A percentile compares a stretch with the other conserved stretches of the same genome.
Conservation (phyloP, 1,284 basidiomycete species). For the Moesziomyces sp. region DNA sequence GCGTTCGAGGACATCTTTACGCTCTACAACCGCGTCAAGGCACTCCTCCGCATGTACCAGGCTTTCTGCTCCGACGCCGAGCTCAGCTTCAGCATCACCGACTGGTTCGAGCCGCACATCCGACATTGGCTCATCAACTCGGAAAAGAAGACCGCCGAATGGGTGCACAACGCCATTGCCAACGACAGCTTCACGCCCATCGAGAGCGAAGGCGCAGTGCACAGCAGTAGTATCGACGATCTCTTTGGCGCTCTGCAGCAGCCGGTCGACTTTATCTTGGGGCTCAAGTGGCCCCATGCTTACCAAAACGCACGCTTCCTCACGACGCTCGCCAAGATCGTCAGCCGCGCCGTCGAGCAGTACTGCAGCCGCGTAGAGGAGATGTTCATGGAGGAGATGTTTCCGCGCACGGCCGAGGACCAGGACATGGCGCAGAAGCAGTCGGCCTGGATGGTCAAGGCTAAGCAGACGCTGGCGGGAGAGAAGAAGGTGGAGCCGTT, state of each 20-base stretch:
- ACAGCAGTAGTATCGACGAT: conserved; percentile 95
- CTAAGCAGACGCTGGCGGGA: conserved; percentile 79
- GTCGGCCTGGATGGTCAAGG: conserved; percentile 93
- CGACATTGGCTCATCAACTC: conserved; percentile 89
- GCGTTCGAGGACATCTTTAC: conserved; percentile 78
- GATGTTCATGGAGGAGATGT: conserved; percentile 93
- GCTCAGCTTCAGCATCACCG: conserved; percentile 45
- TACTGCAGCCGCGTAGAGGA: conserved; percentile 89
- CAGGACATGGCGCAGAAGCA: conserved; percentile 70
- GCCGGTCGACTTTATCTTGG: conserved; percentile 86
- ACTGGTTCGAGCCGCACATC: conserved; percentile 88
- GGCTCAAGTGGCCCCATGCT: conserved; percentile 89
- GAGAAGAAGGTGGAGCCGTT: conserved; percentile 93
- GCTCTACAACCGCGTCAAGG: conserved; percentile 81
- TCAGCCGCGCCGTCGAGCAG: conserved; percentile 89
- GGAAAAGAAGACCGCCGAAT: conserved; percentile 88
- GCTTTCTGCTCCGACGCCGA: conserved; percentile 79
- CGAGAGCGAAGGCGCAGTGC: conserved; percentile 76
- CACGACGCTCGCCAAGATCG: conserved; percentile 79
- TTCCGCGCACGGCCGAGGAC: conserved; percentile 75
- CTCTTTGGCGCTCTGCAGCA: conserved; percentile 93
- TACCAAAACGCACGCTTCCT: conserved; percentile 90
- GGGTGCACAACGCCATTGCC: conserved; percentile 74
- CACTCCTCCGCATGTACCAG: conserved; percentile 79
- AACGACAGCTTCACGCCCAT: conserved; percentile 72